These are phyloP conservation scores for Leptographium radiaticola DNA, from an alignment of 2,329 filamentous ascomycete species.

Conservation along the genomic window DNA sequence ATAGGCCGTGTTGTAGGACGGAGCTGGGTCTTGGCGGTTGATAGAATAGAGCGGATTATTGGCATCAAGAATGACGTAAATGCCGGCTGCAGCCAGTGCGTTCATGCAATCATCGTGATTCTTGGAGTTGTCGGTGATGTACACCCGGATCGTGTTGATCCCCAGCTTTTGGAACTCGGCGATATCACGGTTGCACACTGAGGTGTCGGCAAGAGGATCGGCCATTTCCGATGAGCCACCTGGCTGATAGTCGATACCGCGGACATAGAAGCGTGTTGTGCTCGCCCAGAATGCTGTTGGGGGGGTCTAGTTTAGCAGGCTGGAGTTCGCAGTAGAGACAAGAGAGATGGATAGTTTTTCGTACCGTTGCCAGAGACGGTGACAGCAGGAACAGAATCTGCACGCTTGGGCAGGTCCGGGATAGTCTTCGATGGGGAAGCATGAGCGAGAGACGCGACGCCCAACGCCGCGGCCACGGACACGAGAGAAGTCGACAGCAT, in stretches of 20 bases:
- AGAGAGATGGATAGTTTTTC: conserved; percentile 2
- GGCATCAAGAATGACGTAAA: conserved; percentile 85
- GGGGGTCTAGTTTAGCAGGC: neutral
- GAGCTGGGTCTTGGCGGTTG: conserved; percentile 59
- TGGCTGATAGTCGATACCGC: conserved; percentile 51
- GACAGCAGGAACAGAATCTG: conserved; percentile 31
- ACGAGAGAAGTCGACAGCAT: conserved; percentile 38
- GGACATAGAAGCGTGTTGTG: conserved; percentile 42
- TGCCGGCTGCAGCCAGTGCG: conserved; percentile 65
- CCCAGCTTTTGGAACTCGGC: conserved; percentile 71
- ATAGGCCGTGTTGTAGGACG: conserved; percentile 79
- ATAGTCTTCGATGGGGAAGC: conserved; percentile 38
- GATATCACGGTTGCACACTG: conserved; percentile 67
- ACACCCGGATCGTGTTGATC: conserved; percentile 84
- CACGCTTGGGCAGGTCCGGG: conserved; percentile 37
- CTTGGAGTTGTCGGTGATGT: conserved; percentile 77
- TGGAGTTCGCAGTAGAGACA: neutral
- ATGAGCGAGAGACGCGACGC: conserved; percentile 26
- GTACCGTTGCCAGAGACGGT: conserved; percentile 45
- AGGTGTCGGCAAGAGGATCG: conserved; percentile 67
- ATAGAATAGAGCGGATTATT: conserved; percentile 84
- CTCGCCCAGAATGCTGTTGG: conserved; percentile 40
- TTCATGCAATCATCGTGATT: conserved; percentile 80
- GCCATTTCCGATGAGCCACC: conserved; percentile 38
- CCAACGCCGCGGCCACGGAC: conserved; percentile 33